Percentiles rank a stretch among this genome's conserved stretches.
These are phyloP conservation scores for Trypanosomatidae sp. DNA, from an alignment of 208 protist genomes.

Conservation along the genomic window DNA sequence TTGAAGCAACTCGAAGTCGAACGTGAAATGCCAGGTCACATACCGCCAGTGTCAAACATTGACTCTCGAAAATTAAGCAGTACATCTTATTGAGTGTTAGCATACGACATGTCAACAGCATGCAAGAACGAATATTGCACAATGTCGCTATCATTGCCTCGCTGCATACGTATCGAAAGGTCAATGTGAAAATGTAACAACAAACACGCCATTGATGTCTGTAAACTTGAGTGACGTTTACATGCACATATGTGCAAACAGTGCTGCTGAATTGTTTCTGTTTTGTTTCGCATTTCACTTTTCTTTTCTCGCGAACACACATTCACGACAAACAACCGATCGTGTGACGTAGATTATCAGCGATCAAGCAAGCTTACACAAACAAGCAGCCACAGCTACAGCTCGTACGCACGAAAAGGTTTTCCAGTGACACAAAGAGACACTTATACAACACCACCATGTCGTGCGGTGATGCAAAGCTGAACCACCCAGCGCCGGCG, in stretches of 20 bases:
- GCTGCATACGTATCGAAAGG: too few relatives aligned
- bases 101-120: constrained; percentile 1
- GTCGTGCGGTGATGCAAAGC: constrained; percentile 6
- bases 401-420: background rate
- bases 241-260: too few relatives aligned
- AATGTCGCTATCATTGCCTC: too few relatives aligned
- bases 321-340: constrained; percentile 4
- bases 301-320: background rate
- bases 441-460: background rate
- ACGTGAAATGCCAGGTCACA: constrained; percentile 11
- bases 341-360: background rate
- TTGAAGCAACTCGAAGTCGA: constrained; percentile 32
- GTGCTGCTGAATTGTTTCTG: background rate
- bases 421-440: background rate
- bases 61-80: too few relatives aligned
- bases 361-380: background rate
- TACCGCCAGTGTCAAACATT: too few relatives aligned
- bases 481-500: constrained; percentile 81
- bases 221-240: too few relatives aligned
- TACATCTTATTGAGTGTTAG: constrained; percentile 5
- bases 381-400: too few relatives aligned
- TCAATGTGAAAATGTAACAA: too few relatives aligned
- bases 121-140: constrained; percentile 1
- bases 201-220: too few relatives aligned
- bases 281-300: constrained; percentile 1